Evolutionary conservation across 2,329 filamentous ascomycete species (phyloP), one percentile per base, ranked within the genome.

Genomic region (Pseudonectria buxi): DNA sequence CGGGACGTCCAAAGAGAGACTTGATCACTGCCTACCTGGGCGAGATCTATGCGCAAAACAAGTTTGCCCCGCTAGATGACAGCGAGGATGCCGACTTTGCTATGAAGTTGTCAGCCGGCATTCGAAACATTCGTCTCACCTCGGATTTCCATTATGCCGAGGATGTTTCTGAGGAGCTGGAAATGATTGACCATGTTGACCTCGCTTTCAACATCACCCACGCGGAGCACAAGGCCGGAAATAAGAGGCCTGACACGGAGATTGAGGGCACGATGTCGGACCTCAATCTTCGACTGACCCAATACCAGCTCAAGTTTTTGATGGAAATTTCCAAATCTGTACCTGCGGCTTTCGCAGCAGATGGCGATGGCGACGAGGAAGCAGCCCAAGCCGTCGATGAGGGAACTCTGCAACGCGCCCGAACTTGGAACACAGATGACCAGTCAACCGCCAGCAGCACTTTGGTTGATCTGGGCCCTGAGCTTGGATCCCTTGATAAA

Each of bases 101-200:
- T 24, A 98, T 95, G 71, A 88, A 94, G 56, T 74, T 98, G 12
- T 84, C 85, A 3, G 83, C 88, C 13, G 92, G 92, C 14, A 90
- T 99, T 47, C 78, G 90, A 35, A 94, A 98, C 42, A 87, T 95
- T 41, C 81, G 86, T 24, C 68, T 98, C 18, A 95, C 87, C 0
- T 96, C 90, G 0, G 81, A 86, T 36, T 87, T 96, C 53, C 77
- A 94, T 56, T 96, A 94, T 50, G 61, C 76, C 0, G 71, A 80
- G 3, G 76, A 79, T 24, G 64, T 75, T 37, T 77, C 78, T 0
- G 92, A 98, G 59, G 88, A 95, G 57, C 69, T 98, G 7, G 87
- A 98, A 57, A 83, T 99, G 68, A 95, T 99, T 49, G 89, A 98
- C 53, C 88, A 95, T 50, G 88, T 98, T 10, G 92, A 98, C 56